phyloP scores from a whole-genome alignment of 495 filamentous ascomycete genomes.

The Darksidea phi region DNA sequence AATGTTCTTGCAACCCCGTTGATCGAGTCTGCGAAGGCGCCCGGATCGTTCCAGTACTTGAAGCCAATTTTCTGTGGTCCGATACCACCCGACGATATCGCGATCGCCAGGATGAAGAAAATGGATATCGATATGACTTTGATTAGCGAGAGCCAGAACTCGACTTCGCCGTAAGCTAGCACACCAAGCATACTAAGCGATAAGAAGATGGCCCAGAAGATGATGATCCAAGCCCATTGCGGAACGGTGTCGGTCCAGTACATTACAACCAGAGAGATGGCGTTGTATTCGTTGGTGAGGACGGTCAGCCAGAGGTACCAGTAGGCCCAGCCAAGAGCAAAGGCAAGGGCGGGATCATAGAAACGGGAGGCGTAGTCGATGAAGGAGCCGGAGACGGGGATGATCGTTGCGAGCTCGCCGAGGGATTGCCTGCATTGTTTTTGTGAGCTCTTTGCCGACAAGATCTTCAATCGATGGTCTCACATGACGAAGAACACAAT shows the following conservation, averaged over 20 bases:
- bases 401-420: conserved; percentile 58
- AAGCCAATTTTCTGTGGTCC: conserved; percentile 55
- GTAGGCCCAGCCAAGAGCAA: conserved; percentile 59
- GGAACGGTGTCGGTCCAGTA: conserved; percentile 46
- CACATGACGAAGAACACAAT: conserved; percentile 63
- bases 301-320: conserved; percentile 58
- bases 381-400: conserved; percentile 56
- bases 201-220: conserved; percentile 60
- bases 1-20: conserved; percentile 59
- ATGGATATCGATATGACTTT: conserved; percentile 45
- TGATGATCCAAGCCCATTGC: conserved; percentile 60
- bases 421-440: conserved; percentile 48
- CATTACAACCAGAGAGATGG: conserved; percentile 47
- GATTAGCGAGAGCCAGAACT: conserved; percentile 50
- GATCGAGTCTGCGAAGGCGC: conserved; percentile 57
- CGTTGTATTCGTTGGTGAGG: conserved; percentile 46
- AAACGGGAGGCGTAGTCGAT: conserved; percentile 59
- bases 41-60: conserved; percentile 66
- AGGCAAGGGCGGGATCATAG: conserved; percentile 53
- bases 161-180: conserved; percentile 50
- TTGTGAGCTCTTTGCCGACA: not conserved
- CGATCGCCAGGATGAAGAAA: conserved; percentile 31
- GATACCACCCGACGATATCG: conserved; percentile 23
- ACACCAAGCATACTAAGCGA: conserved; percentile 46
- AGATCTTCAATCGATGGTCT: not conserved